A percentile compares a stretch with the other conserved stretches of the same genome.
phyloP scores from a whole-genome alignment of 2,329 filamentous ascomycete species.

The Xenoacremonium recifei region DNA sequence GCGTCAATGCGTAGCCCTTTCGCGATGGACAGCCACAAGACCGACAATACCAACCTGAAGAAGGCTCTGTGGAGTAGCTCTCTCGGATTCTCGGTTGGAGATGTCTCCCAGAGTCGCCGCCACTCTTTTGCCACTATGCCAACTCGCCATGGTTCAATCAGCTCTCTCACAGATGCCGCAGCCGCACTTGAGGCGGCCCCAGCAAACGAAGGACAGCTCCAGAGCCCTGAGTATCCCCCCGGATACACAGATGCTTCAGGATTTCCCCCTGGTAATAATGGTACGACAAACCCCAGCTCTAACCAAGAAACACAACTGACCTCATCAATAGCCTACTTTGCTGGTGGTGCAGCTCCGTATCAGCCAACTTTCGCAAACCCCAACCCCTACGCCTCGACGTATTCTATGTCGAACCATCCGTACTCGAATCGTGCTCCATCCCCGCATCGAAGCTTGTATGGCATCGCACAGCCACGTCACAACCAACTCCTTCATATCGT shows the following conservation, averaged over 20 bases:
- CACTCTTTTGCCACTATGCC: slow-evolving; percentile 76
- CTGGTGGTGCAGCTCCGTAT: slow-evolving; percentile 21
- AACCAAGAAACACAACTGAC: slow-evolving; percentile 4
- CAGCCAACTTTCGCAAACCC: slow-evolving; percentile 33
- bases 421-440: slow-evolving; percentile 55
- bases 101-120: slow-evolving; percentile 70
- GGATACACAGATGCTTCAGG: slow-evolving; percentile 38
- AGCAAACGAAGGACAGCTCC: slow-evolving; percentile 41
- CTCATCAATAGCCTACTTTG: slow-evolving; percentile 24
- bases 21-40: slow-evolving; percentile 58
- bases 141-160: slow-evolving; percentile 62
- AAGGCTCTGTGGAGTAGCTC: slow-evolving; percentile 71
- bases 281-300: slow-evolving; percentile 32
- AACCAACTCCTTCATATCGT: slow-evolving; percentile 83
- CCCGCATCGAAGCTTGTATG: slow-evolving; percentile 61
- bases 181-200: slow-evolving; percentile 45
- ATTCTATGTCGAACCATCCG: slow-evolving; percentile 41
- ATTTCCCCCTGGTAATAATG: slow-evolving; percentile 37
- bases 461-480: slow-evolving; percentile 58
- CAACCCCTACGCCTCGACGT: slow-evolving; percentile 49
- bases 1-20: slow-evolving; percentile 47
- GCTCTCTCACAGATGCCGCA: slow-evolving; percentile 55
- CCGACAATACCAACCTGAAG: slow-evolving; percentile 58
- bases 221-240: slow-evolving; percentile 43
- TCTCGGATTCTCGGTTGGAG: slow-evolving; percentile 62